These are phyloP conservation scores for Bruguiera parviflora DNA, from an alignment of 345 rosid species.

Conservation along the genomic window DNA sequence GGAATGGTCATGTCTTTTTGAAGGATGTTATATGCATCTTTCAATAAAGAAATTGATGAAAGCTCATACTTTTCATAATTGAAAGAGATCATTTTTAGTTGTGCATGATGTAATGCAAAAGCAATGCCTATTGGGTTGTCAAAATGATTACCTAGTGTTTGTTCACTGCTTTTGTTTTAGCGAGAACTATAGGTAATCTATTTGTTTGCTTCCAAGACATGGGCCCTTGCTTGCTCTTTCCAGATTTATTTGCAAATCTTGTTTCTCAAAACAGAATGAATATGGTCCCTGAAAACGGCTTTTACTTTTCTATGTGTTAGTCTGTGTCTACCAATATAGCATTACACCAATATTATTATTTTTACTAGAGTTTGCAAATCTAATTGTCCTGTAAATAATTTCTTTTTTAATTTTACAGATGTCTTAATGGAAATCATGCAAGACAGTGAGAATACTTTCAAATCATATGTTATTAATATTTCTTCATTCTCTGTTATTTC, in stretches of 20 bases:
- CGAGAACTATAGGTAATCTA: not conserved
- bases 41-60: no score
- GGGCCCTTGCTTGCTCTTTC: no score
- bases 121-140: not conserved
- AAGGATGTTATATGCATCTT: no score
- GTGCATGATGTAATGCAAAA: not conserved
- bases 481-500: constrained; percentile 15
- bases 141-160: not conserved
- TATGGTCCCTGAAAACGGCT: not conserved
- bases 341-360: no score
- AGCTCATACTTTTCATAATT: no score
- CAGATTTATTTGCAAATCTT: no score
- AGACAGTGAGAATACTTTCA: constrained; percentile 12
- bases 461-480: not conserved
- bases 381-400: no score
- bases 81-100: not conserved
- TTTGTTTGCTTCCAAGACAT: no score
- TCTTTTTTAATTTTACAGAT: no score
- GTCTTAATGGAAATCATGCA: constrained; percentile 1
- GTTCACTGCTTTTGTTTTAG: not conserved
- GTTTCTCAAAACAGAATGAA: not conserved
- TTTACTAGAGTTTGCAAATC: no score
- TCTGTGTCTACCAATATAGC: not conserved
- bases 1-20: no score
- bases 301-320: not conserved